Conservation (phyloP, 2,329 filamentous ascomycete species). For the Coniella vitis region DNA sequence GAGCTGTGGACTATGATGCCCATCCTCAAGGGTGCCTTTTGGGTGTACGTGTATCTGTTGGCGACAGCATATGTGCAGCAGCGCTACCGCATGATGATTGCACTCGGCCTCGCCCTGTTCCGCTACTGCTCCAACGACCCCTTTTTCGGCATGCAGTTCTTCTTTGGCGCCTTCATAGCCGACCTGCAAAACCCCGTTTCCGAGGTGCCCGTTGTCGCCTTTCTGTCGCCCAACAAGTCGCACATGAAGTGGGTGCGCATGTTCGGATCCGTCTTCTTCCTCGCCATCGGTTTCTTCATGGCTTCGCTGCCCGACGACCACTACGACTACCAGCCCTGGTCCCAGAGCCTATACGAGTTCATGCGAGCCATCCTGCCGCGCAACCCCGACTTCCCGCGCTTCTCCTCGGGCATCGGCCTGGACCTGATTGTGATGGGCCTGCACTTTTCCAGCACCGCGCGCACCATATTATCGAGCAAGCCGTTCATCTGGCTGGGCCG, state of each 20-base stretch:
- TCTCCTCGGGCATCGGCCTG: constrained; percentile 16
- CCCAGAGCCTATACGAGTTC: constrained; percentile 12
- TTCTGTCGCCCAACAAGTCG: constrained; percentile 10
- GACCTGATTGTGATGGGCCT: constrained; percentile 15
- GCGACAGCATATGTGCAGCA: constrained; percentile 15
- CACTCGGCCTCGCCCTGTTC: constrained; percentile 12
- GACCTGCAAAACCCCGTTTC: constrained; percentile 12
- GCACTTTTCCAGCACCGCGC: constrained; percentile 14
- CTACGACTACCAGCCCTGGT: constrained; percentile 16
- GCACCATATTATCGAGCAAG: constrained; percentile 13
- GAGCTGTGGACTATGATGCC: constrained; percentile 17
- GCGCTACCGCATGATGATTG: constrained; percentile 15
- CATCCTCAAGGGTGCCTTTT: constrained; percentile 17
- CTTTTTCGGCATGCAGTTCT: constrained; percentile 18
- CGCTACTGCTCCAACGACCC: constrained; percentile 16
- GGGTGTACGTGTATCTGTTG: constrained; percentile 15
- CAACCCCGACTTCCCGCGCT: constrained; percentile 15
- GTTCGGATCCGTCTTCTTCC: constrained; percentile 12
- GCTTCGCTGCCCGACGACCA: constrained; percentile 14
- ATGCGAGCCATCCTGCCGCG: constrained; percentile 12
- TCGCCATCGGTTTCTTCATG: constrained; percentile 11
- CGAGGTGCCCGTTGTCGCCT: constrained; percentile 11
- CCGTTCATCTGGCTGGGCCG: constrained; percentile 16
- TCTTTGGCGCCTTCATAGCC: constrained; percentile 17
- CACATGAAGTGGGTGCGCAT: constrained; percentile 14